Percentiles rank a stretch among this genome's conserved stretches.
Evolutionary conservation across 139 green algal species (phyloP).

Genomic region (Cymbomonas tetramitiformis): DNA sequence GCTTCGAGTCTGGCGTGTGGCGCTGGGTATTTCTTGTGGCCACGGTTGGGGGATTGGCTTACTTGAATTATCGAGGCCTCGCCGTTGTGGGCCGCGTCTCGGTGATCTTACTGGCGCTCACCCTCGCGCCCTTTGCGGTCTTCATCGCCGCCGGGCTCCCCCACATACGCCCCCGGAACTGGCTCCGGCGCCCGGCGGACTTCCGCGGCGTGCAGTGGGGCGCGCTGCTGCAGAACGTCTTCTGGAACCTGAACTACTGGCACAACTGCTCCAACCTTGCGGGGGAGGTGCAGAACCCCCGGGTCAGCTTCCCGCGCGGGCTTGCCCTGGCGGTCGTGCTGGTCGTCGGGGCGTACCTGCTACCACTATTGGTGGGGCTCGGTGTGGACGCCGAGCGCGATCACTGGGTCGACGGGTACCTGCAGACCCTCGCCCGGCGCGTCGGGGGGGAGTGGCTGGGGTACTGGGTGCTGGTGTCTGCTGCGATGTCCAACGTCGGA

Average conservation of each 20-base stretch:
- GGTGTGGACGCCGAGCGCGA: conserved; percentile 33
- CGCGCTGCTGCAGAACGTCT: conserved; percentile 87
- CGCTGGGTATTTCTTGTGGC: too few species aligned
- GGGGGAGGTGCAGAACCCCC: conserved; percentile 64
- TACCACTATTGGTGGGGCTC: conserved; percentile 61
- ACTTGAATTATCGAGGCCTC: conserved; percentile 89
- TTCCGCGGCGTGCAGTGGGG: conserved; percentile 50
- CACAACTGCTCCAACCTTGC: conserved; percentile 71
- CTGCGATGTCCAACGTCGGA: conserved; percentile 73
- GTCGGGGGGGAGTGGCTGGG: conserved; percentile 72
- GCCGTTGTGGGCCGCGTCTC: conserved; percentile 67
- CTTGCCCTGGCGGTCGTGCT: conserved; percentile 52
- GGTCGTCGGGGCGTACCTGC: conserved; percentile 51
- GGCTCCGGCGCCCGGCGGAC: conserved; percentile 34
- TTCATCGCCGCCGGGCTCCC: conserved; percentile 33
- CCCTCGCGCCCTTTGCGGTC: conserved; percentile 70
- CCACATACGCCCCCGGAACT: conserved; percentile 51
- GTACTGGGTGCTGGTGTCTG: conserved; percentile 65
- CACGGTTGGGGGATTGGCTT: too few species aligned
- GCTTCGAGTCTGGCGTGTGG: too few species aligned
- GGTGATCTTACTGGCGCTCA: conserved; percentile 52
- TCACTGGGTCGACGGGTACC: conserved; percentile 74
- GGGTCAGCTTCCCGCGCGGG: conserved; percentile 64
- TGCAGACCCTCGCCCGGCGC: conserved; percentile 32
- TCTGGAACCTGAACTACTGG: conserved; percentile 93